Evolutionary conservation across 1,284 basidiomycete genomes (phyloP).

Genomic region (Ceratobasidium sp.): DNA sequence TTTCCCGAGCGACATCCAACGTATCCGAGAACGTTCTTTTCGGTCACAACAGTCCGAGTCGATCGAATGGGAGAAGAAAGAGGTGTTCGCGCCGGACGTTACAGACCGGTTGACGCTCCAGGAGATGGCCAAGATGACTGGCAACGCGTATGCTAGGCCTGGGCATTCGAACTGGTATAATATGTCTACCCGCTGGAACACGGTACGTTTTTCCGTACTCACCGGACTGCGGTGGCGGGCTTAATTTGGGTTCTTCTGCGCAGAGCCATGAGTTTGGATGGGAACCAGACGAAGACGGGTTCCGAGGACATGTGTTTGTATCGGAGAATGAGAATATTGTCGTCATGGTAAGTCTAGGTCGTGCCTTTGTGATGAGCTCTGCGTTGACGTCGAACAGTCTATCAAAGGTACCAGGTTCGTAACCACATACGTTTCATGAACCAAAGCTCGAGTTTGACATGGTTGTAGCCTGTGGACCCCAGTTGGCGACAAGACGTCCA

Average conservation of each 20-base stretch:
- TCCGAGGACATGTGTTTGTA: slow-evolving; percentile 91
- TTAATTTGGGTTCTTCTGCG: slow-evolving; percentile 3
- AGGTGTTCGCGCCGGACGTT: slow-evolving; percentile 75
- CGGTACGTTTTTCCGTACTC: slow-evolving; percentile 62
- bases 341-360: slow-evolving; percentile 65
- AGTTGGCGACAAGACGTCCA: slow-evolving; percentile 40
- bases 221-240: slow-evolving; percentile 7
- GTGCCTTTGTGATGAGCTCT: not conserved
- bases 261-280: slow-evolving; percentile 93
- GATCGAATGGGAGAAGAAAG: slow-evolving; percentile 47
- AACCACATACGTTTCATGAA: not conserved
- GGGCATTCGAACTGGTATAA: slow-evolving; percentile 84
- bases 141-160: slow-evolving; percentile 87
- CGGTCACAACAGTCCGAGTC: slow-evolving; percentile 58
- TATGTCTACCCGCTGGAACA: slow-evolving; percentile 79
- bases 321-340: slow-evolving; percentile 85
- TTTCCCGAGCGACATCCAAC: slow-evolving; percentile 66
- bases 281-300: slow-evolving; percentile 78
- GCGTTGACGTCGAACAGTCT: slow-evolving; percentile 32
- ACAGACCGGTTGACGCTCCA: slow-evolving; percentile 84
- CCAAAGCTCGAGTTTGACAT: not conserved
- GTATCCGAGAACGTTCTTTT: slow-evolving; percentile 68
- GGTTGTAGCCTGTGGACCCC: slow-evolving; percentile 31
- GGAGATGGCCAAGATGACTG: slow-evolving; percentile 90
- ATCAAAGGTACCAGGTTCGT: slow-evolving; percentile 44